Evolutionary conservation across 345 rosid species (phyloP).

Genomic region (Eucalyptus melliodora): DNA sequence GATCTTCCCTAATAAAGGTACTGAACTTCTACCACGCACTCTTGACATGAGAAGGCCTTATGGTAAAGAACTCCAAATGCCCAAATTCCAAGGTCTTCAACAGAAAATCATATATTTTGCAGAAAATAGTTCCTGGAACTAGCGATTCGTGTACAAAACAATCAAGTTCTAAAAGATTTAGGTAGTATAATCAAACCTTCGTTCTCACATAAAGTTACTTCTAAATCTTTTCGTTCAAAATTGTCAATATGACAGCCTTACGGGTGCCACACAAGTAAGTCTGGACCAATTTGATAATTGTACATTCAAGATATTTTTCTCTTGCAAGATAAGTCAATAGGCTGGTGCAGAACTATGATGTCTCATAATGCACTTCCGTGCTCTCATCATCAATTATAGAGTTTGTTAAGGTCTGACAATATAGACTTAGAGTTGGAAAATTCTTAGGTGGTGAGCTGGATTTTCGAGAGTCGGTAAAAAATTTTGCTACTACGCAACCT

Average conservation of each 20-base stretch:
- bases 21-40: rapidly evolving
- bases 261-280: neutral
- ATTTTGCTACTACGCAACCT: neutral
- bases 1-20: no score
- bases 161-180: no score
- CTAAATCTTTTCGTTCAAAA: neutral
- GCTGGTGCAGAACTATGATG: no score
- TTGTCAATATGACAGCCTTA: neutral
- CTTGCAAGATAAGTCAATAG: neutral
- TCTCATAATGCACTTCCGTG: neutral
- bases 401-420: neutral
- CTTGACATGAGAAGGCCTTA: no score
- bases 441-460: neutral
- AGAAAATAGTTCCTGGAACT: no score
- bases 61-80: no score
- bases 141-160: no score
- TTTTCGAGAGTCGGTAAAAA: neutral
- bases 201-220: no score
- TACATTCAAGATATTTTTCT: neutral
- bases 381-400: neutral
- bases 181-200: no score
- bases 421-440: neutral
- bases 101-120: no score
- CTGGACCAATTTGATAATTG: neutral
- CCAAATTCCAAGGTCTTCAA: no score